Percentiles rank a stretch among this genome's conserved stretches.
These are phyloP conservation scores for Colletotrichum liaoningense DNA, from an alignment of 2,329 filamentous ascomycete species.

Conservation along the genomic window DNA sequence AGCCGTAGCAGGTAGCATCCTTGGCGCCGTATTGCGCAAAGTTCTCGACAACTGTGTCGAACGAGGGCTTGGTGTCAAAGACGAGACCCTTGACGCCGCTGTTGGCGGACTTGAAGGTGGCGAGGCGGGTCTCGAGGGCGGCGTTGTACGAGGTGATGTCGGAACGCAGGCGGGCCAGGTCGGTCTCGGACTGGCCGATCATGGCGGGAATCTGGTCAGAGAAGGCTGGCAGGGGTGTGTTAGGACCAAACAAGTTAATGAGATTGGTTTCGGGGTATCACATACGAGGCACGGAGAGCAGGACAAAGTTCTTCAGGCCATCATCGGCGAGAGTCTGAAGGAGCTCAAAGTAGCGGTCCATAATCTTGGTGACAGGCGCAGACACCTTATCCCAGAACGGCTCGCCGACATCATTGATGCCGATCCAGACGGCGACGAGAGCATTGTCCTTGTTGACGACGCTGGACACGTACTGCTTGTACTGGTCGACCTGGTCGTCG, in stretches of 20 bases:
- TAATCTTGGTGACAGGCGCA: constrained; percentile 47
- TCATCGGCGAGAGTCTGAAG: constrained; percentile 55
- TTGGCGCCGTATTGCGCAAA: constrained; percentile 30
- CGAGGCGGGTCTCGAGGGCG: constrained; percentile 42
- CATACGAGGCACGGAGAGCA: constrained; percentile 58
- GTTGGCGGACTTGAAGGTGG: constrained; percentile 48
- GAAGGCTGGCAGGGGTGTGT: constrained; percentile 2
- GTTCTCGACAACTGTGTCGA: constrained; percentile 54
- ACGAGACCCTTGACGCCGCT: constrained; percentile 46
- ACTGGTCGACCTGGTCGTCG: constrained; percentile 62
- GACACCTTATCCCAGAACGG: constrained; percentile 51
- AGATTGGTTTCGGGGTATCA: neutral
- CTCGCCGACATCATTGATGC: constrained; percentile 67
- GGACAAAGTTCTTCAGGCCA: constrained; percentile 59
- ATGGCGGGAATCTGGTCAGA: constrained; percentile 53
- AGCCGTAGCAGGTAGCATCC: constrained; percentile 51
- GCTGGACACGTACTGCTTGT: constrained; percentile 53
- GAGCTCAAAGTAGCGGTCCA: constrained; percentile 56
- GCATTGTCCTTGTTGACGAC: constrained; percentile 47
- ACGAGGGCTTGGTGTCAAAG: constrained; percentile 53
- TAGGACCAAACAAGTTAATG: neutral
- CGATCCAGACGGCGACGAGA: constrained; percentile 64
- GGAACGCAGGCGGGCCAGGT: constrained; percentile 37
- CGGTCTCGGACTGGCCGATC: constrained; percentile 36
- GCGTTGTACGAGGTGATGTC: constrained; percentile 51